Base-by-base conservation (phyloP, 352 stramenopile species). In the Phytophthora syringae region DNA sequence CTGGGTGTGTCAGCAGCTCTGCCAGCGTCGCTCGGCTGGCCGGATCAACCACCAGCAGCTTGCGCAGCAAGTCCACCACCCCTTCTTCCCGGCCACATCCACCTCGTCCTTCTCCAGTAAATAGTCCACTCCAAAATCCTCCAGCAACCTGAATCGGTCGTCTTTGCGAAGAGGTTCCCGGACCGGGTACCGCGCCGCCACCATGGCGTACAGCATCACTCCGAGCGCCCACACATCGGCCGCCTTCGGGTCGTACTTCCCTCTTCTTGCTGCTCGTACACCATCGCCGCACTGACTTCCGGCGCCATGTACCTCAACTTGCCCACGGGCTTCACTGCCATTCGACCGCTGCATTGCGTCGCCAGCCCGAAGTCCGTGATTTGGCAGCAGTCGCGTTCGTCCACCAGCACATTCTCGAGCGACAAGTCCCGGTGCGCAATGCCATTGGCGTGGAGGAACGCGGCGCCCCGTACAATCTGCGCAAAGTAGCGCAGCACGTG, bases 281-380 rank as follows among this genome's bases (percentile, higher is more conserved):
- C 54, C 15, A 70, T n/a, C 2, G 55, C 72, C 13, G 64, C 56
- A 59, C 73, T 85, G 7, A 76, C 70, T 76, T 95, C 87, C 1
- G 87, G 87, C 7, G 85, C 84, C 79, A 94, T 92, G 64, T 95
- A 95, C 37, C 88, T 71, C 11, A 82, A 37, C 69, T 96, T 96
- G 48, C 88, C 88, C 40, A 92, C 86, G 9, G 79, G 71, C 25
- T 62, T 82, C 48, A 65, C 70, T 21, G 54, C 61, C 42, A 83
- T 56, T 22, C 7, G 64, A 13, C 47, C 47, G 37, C 18, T 34
- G 15, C 39, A 55, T 42, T 70, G 77, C 34, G 77, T 82, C 18
- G 85, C 76, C 60, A 95, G 74, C 28, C 87, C 87, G 57, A 95
- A 95, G 80, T 95, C 87, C 34, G 75, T 85, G 52, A 95, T 84